Conservation (phyloP, 1,139 yeast species). For the Suhomyces terraborum region DNA sequence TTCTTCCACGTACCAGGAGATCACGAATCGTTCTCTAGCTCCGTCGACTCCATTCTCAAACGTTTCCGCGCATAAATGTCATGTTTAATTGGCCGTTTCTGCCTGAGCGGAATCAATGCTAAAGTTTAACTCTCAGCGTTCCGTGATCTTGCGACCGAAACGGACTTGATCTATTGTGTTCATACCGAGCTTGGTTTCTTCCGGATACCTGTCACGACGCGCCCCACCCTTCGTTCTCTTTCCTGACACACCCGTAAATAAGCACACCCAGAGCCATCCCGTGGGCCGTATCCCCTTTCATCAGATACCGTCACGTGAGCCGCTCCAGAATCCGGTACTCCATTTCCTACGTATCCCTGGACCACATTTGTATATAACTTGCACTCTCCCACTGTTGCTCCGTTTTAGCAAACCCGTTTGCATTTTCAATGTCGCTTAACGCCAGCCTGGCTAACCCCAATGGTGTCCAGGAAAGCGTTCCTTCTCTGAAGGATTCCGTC, state of each 20-base stretch:
- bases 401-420: background rate
- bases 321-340: background rate
- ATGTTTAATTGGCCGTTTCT: no score
- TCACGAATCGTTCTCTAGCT: no score
- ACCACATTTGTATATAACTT: slow-evolving; percentile 2
- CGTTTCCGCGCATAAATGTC: no score
- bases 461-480: background rate
- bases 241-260: slow-evolving; percentile 1
- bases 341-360: background rate
- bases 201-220: background rate
- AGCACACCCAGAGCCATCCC: no score
- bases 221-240: background rate
- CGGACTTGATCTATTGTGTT: no score
- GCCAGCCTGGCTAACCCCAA: background rate
- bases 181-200: no score
- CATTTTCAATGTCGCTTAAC: background rate
- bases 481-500: background rate
- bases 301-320: background rate
- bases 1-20: background rate
- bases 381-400: background rate
- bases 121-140: no score
- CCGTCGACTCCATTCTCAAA: no score
- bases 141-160: no score
- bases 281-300: slow-evolving; percentile 2
- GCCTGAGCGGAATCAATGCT: no score